These are phyloP conservation scores for Wickerhamomyces sp. DNA, from an alignment of 1,139 yeast species.

Conservation along the genomic window DNA sequence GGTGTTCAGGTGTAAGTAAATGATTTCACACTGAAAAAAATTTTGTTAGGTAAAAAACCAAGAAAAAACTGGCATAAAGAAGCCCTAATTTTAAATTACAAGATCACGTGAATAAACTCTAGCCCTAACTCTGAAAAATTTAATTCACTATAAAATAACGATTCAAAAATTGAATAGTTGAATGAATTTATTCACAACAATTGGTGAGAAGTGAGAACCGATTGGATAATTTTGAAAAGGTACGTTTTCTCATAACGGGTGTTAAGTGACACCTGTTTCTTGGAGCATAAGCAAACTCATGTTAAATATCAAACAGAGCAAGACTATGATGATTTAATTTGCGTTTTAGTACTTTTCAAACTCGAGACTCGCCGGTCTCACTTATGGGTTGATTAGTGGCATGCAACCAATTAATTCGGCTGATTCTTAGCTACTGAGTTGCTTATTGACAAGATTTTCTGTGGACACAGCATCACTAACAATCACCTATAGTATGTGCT, in stretches of 20 bases:
- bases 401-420: conserved; percentile 33
- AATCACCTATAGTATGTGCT: neutral
- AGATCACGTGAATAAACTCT: neutral
- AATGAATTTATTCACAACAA: too few relatives aligned
- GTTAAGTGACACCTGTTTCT: neutral
- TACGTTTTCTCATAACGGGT: too few relatives aligned
- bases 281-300: neutral
- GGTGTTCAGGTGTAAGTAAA: conserved; percentile 2
- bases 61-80: too few relatives aligned
- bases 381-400: conserved; percentile 28
- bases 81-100: neutral
- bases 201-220: too few relatives aligned
- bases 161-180: neutral
- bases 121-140: neutral
- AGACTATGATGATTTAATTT: conserved; percentile 53
- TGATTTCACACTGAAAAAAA: too few relatives aligned
- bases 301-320: too few relatives aligned
- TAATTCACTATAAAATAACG: neutral
- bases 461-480: neutral
- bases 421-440: conserved; percentile 1
- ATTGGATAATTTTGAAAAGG: too few relatives aligned
- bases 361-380: conserved; percentile 22
- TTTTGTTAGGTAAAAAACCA: too few relatives aligned
- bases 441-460: neutral
- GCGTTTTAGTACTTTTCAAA: conserved; percentile 47